Evolutionary conservation across 768 basidiomycete genomes (phyloP), one percentile per base, ranked within the genome.

Genomic region (Pulveroboletus frians): DNA sequence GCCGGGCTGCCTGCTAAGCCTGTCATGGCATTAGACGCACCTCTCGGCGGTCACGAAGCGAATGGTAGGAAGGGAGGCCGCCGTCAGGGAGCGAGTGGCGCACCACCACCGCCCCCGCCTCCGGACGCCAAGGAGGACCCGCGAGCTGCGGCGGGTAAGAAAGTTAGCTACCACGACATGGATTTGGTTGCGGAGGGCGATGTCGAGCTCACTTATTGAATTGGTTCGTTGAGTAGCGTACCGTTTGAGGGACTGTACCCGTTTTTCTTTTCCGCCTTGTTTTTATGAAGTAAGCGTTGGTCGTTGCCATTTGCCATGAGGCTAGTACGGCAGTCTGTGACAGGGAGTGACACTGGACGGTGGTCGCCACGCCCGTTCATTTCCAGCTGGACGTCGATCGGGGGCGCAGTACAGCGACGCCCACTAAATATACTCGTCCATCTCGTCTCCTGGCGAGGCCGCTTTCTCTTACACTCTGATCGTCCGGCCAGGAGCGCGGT

Each of bases 81-180:
- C 15, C 67, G 72, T 39, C 62, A 70, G 69, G 71, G 69, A 37
- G 60, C 55, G 32, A 65, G 69, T 29, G 70, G 69, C 23, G 84
- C 80, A 1, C 79, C 80, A 0, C 81, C 80, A 5, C 88, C 88
- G 1, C 85, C 88, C 4, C 88, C 90, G 14, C 90, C 91, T 11
- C 83, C 88, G 47, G 88, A 92, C 69, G 88, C 84, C 27, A 91
- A 89, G 69, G 89, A 92, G 67, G 94, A 97, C 66, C 94, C 94
- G 37, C 76, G 94, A 35, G 90, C 94, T 26, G 85, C 88, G 29
- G 88, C 84, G 30, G 90, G 90, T 39, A 87, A 84, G 69, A 81
- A 89, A 68, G 83, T 97, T 47, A 92, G 89, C 71, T 97, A 97
- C 64, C 85, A 92, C 65, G 94, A 97, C 69, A 89, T 96, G 84